phyloP scores from a whole-genome alignment of 768 basidiomycete species.

The Chalciporus pseudorubinellus region DNA sequence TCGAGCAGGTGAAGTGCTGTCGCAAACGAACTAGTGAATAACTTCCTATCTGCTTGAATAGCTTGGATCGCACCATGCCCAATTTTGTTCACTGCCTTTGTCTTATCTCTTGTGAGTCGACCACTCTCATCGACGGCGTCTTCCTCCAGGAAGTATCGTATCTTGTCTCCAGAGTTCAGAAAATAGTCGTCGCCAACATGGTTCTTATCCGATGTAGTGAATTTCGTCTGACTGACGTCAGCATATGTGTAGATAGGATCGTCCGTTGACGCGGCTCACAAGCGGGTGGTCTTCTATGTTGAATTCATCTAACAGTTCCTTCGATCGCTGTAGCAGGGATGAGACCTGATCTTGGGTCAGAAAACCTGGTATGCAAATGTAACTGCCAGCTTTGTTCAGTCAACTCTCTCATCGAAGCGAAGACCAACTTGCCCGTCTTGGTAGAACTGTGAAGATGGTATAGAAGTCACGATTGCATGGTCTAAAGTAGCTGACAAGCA shows the following conservation, averaged over 20 bases:
- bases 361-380: constrained; percentile 77
- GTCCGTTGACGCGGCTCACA: constrained; percentile 39
- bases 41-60: background rate
- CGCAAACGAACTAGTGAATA: background rate
- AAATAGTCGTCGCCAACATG: constrained; percentile 95
- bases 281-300: constrained; percentile 74
- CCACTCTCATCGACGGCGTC: constrained; percentile 73
- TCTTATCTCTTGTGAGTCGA: constrained; percentile 67
- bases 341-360: constrained; percentile 54
- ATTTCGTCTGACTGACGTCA: constrained; percentile 64
- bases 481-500: background rate
- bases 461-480: constrained; percentile 4
- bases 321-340: constrained; percentile 66
- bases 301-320: constrained; percentile 77
- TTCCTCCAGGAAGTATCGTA: constrained; percentile 92
- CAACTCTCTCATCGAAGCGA: background rate
- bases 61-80: constrained; percentile 61
- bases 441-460: constrained; percentile 44
- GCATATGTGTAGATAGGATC: background rate
- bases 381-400: constrained; percentile 43
- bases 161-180: constrained; percentile 87
- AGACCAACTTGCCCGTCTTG: constrained; percentile 48
- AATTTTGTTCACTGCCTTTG: constrained; percentile 91
- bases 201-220: constrained; percentile 71
- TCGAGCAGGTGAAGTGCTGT: constrained; percentile 86